These are phyloP conservation scores for Globisporangium middletonii DNA, from an alignment of 352 stramenopile genomes.

Conservation along the genomic window DNA sequence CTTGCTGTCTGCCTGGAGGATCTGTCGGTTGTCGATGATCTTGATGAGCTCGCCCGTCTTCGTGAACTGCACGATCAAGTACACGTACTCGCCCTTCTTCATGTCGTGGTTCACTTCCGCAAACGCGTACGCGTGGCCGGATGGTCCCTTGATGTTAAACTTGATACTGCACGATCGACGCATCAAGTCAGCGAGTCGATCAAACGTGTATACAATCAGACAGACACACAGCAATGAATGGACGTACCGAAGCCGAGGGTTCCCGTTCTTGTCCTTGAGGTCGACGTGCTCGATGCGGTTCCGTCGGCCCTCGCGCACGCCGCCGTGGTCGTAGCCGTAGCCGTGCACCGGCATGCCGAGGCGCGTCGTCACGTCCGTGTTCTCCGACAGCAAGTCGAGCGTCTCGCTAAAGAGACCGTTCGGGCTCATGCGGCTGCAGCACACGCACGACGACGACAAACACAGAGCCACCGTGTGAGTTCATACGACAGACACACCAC, in stretches of 20 bases:
- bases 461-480: too few species aligned
- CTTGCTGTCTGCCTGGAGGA: conserved; percentile 62
- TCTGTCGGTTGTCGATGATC: conserved; percentile 91
- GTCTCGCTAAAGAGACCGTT: conserved; percentile 80
- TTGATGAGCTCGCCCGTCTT: conserved; percentile 88
- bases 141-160: conserved; percentile 94
- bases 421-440: conserved; percentile 68
- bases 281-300: conserved; percentile 96
- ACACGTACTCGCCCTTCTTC: conserved; percentile 93
- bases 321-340: conserved; percentile 92
- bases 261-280: conserved; percentile 86
- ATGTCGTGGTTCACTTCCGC: conserved; percentile 90
- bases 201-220: background rate
- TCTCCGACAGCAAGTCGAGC: conserved; percentile 66
- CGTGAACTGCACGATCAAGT: conserved; percentile 94
- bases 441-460: background rate
- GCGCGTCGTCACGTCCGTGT: conserved; percentile 65
- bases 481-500: too few species aligned
- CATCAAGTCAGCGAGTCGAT: background rate
- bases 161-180: conserved; percentile 62
- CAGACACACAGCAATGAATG: background rate
- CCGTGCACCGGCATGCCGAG: conserved; percentile 89
- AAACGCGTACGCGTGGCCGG: conserved; percentile 88
- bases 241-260: conserved; percentile 56
- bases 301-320: conserved; percentile 89